These are phyloP conservation scores for Dictyostelium firmibasis DNA, from an alignment of 78 protist species.

Conservation along the genomic window DNA sequence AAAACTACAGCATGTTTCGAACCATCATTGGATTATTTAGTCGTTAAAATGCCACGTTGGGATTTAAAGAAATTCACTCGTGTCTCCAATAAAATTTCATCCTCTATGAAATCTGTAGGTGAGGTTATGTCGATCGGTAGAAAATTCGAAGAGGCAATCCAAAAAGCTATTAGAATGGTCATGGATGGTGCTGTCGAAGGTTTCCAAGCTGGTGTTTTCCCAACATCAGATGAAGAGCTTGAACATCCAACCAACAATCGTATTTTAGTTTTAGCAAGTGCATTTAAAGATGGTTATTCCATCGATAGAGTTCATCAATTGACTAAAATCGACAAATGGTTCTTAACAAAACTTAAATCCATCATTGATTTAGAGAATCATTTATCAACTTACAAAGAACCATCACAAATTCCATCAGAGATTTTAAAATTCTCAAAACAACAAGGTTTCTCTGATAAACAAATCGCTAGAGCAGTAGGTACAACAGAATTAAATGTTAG, in stretches of 20 bases:
- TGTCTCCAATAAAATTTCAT: slow-evolving; percentile 81
- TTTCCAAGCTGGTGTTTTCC: slow-evolving; percentile 53
- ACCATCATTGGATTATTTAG: slow-evolving; percentile 97
- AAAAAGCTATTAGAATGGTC: slow-evolving; percentile 83
- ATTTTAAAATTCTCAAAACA: slow-evolving; percentile 86
- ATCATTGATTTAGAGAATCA: slow-evolving; percentile 80
- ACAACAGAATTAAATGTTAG: slow-evolving; percentile 87
- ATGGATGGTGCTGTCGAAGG: slow-evolving; percentile 59
- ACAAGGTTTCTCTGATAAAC: slow-evolving; percentile 93
- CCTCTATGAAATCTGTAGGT: slow-evolving; percentile 97
- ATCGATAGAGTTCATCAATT: slow-evolving; percentile 90
- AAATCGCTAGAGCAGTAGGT: slow-evolving; percentile 78
- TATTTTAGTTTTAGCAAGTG: slow-evolving; percentile 89
- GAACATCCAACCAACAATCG: slow-evolving; percentile 90
- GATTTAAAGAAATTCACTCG: slow-evolving; percentile 91
- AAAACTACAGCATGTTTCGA: slow-evolving; percentile 97
- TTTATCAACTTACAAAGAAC: background rate
- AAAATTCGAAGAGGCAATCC: slow-evolving; percentile 96
- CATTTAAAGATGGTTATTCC: slow-evolving; percentile 86
- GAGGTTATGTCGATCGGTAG: slow-evolving; percentile 99
- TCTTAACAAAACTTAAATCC: slow-evolving; percentile 89
- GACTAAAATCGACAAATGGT: slow-evolving; percentile 96
- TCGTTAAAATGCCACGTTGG: slow-evolving; percentile 94
- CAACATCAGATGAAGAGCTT: slow-evolving; percentile 85
- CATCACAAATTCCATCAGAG: slow-evolving; percentile 9